Base-by-base conservation (phyloP, 257 asterid genomes). In the Avicennia marina region DNA sequence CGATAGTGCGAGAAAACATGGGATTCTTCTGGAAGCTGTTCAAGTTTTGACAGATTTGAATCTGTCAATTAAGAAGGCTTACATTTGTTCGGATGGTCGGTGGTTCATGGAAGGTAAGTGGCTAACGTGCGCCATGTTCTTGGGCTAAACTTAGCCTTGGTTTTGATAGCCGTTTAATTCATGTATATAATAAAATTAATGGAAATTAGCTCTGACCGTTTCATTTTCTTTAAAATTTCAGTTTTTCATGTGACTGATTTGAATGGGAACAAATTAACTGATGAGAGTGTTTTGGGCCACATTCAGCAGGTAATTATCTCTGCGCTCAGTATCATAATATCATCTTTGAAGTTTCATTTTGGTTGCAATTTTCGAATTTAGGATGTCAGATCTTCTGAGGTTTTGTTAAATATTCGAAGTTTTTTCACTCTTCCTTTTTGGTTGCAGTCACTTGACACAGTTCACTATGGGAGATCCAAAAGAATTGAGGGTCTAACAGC, bases 71-170 rank as follows among this genome's bases (percentile, higher is more conserved):
- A 79, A 77, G 71, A 86, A 86, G 39, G 95, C 90, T 46, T 86
- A 86, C 77, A 64, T 86, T 40, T 86, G 84, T 9, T 86, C 94
- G 16, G 95, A 86, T 34, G 94, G 94, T 1, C 83, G 80, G 65
- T 86, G 95, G 95, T 86, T 78, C 81, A 86, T 86, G 95, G 95
- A 86, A 56, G 95, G 95, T 83, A 54, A 81, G 82, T 72, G 4
- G 18, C 74, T 68, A 21, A 12, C 50, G n/a, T 27, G 63, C 58
- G 51, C 64, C 56, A 29, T 29, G 4, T 29, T 29, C 34, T 29
- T 29, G 34, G 34, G 1, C 8, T 29, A 29, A 29, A 29, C n/a
- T n/a, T n/a, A n/a, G n/a, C n/a, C n/a, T n/a, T n/a, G n/a, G n/a
- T n/a, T n/a, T n/a, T n/a, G n/a, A n/a, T n/a, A 29, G 12, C 41